Percentiles rank a stretch among this genome's conserved stretches.
Evolutionary conservation across 176 grass and related monocot species (phyloP).

Genomic region (Zoysia pacifica): DNA sequence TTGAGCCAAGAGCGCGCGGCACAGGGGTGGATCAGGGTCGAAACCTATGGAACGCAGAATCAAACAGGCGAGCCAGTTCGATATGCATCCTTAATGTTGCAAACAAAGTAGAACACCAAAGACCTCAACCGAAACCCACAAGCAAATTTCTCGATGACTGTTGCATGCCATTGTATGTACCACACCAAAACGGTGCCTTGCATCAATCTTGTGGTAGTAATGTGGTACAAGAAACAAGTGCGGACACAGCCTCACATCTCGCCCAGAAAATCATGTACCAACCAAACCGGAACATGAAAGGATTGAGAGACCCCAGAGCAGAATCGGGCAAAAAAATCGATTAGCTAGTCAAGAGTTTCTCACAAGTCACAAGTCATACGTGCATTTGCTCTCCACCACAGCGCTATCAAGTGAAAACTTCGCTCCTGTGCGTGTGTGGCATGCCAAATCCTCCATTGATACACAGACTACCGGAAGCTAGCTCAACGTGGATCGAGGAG

Average conservation of each 20-base stretch:
- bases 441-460: not conserved
- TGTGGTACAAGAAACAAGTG: not conserved
- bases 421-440: not conserved
- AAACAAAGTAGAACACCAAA: not conserved
- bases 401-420: not conserved
- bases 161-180: not conserved
- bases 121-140: too few species aligned
- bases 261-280: not conserved
- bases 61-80: not conserved
- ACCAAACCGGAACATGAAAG: not conserved
- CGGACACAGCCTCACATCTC: not conserved
- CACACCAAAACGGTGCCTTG: not conserved
- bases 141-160: not conserved
- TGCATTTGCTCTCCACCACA: not conserved
- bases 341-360: not conserved
- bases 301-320: not conserved
- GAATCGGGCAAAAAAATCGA: not conserved
- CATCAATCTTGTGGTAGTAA: not conserved
- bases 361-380: not conserved
- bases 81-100: not conserved
- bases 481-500: not conserved
- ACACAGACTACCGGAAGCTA: not conserved
- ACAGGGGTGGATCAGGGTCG: not conserved
- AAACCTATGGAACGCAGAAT: not conserved
- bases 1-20: not conserved